Percentiles rank a stretch among this genome's conserved stretches.
Evolutionary conservation across 495 filamentous ascomycete species (phyloP).

Genomic region (Trichoderma virens): DNA sequence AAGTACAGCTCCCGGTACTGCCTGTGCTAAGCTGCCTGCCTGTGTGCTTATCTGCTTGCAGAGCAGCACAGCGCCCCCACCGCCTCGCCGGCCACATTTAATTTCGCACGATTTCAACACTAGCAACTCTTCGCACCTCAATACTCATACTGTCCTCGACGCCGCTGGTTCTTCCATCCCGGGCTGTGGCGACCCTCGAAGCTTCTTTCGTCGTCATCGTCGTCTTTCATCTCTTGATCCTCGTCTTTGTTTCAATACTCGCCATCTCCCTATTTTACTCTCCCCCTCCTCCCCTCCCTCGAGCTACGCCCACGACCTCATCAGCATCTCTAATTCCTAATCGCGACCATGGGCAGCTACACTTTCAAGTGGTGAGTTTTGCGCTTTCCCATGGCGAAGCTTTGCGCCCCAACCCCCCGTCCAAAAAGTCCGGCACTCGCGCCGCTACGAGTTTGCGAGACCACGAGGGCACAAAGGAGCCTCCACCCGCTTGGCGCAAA

Average conservation of each 20-base stretch:
- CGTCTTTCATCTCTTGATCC: background rate
- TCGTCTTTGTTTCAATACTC: background rate
- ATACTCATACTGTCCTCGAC: slow-evolving; percentile 5
- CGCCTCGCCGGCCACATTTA: slow-evolving; percentile 8
- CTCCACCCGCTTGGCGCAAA: slow-evolving; percentile 10
- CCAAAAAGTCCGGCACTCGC: slow-evolving; percentile 5
- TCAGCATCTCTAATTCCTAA: background rate
- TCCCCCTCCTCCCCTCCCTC: background rate
- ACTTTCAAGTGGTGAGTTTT: slow-evolving; percentile 47
- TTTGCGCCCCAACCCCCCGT: slow-evolving; percentile 4
- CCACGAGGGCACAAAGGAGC: background rate
- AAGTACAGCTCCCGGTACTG: too few relatives aligned
- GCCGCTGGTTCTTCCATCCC: slow-evolving; percentile 6
- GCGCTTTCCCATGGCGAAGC: background rate
- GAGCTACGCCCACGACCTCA: background rate
- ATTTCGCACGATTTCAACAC: slow-evolving; percentile 8
- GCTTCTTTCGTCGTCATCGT: background rate
- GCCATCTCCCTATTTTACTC: background rate
- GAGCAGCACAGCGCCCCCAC: background rate
- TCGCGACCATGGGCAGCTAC: slow-evolving; percentile 42
- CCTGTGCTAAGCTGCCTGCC: too few relatives aligned
- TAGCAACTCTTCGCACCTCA: slow-evolving; percentile 1
- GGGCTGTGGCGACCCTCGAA: slow-evolving; percentile 3
- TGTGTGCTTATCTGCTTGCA: background rate
- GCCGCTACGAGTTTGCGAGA: background rate